A percentile compares a stretch with the other conserved stretches of the same genome.
These are phyloP conservation scores for Vicia faba DNA, from an alignment of 306 rosid genomes.

Conservation along the genomic window DNA sequence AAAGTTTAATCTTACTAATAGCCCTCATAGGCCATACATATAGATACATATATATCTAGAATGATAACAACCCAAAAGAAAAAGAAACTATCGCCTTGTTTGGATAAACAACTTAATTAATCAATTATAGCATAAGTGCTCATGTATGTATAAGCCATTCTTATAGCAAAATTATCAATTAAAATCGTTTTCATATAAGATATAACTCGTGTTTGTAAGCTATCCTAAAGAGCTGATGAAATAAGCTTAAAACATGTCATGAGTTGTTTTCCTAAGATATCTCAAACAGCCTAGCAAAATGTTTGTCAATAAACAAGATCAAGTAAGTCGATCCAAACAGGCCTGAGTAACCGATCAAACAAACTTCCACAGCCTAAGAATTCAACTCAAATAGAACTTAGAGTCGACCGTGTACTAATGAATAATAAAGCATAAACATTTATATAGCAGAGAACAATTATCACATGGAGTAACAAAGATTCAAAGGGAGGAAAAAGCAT, in stretches of 20 bases:
- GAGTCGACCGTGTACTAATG: background rate
- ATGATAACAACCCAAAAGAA: background rate
- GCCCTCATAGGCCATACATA: no score
- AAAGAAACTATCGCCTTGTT: background rate
- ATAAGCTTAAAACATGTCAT: background rate
- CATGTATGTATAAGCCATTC: background rate
- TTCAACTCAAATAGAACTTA: background rate
- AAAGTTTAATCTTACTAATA: slow-evolving; percentile 19
- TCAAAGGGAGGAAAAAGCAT: slow-evolving; percentile 38
- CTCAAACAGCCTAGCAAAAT: background rate
- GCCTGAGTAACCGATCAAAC: background rate
- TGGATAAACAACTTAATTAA: background rate
- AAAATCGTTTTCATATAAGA: background rate
- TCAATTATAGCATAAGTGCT: background rate
- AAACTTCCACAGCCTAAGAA: background rate
- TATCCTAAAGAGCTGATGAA: background rate
- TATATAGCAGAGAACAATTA: background rate
- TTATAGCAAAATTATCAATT: background rate
- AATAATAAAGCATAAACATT: no score
- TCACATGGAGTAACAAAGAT: background rate
- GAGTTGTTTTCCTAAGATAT: background rate
- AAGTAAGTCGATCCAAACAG: background rate
- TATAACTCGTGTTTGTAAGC: background rate
- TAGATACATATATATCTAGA: no score
- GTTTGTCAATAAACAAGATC: background rate